A percentile compares a stretch with the other conserved stretches of the same genome.
Evolutionary conservation across 108 stramenopile species (phyloP).

Genomic region (Nannochloropsis salina): DNA sequence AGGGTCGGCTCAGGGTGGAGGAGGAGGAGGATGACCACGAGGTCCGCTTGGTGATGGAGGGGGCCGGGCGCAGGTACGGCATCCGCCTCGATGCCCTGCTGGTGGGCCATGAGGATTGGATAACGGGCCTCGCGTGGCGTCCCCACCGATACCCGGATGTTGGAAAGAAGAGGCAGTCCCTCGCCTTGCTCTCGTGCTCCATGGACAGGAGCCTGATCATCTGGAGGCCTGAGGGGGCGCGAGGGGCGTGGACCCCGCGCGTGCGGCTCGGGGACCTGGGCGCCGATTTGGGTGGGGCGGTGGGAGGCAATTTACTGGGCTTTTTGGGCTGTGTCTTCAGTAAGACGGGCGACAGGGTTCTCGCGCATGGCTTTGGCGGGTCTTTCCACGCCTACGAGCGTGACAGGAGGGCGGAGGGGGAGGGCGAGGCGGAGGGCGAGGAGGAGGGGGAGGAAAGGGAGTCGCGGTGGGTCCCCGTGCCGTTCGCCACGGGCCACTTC

Average conservation of each 20-base stretch:
- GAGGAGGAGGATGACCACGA: neutral
- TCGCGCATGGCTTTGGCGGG: conserved; percentile 8
- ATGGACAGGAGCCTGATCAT: conserved; percentile 22
- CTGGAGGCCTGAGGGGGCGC: conserved; percentile 14
- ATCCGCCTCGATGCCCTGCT: conserved; percentile 18
- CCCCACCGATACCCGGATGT: neutral
- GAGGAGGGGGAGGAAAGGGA: neutral
- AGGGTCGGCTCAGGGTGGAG: neutral
- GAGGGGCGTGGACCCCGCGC: neutral
- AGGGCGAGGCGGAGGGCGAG: neutral
- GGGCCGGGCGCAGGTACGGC: neutral
- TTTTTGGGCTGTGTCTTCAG: conserved; percentile 17
- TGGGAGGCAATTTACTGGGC: conserved; percentile 21
- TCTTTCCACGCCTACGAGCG: conserved; percentile 2
- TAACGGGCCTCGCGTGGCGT: neutral
- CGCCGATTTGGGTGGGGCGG: conserved; percentile 22
- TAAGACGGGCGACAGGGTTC: neutral
- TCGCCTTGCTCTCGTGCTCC: conserved; percentile 18
- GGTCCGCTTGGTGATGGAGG: conserved; percentile 19
- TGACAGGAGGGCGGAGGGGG: neutral
- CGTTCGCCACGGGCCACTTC: conserved; percentile 18
- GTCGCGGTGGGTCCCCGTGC: neutral
- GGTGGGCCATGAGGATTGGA: conserved; percentile 14
- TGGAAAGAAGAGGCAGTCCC: neutral
- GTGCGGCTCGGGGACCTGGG: conserved; percentile 17